Evolutionary conservation across 345 rosid species (phyloP).

Genomic region (Acer campestre): DNA sequence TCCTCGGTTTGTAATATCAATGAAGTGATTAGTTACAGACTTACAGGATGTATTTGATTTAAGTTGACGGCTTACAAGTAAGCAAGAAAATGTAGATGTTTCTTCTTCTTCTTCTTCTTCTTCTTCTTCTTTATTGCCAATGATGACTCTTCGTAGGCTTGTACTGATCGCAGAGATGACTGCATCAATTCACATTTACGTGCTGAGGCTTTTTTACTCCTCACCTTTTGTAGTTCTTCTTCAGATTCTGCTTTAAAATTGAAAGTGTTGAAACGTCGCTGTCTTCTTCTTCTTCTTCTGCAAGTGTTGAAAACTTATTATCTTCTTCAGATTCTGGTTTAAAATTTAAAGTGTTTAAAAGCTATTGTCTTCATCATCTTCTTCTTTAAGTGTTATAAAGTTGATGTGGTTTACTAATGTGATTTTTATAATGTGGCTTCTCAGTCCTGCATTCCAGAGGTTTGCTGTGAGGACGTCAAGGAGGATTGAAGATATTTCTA

Average conservation of each 20-base stretch:
- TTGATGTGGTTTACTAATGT: neutral
- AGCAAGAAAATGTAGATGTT: neutral
- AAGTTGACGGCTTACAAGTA: neutral
- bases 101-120: neutral
- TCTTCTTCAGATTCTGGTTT: neutral
- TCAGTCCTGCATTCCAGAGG: conserved; percentile 82
- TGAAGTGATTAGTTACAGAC: neutral
- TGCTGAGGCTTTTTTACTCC: conserved; percentile 25
- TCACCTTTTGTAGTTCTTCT: neutral
- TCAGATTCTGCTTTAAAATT: neutral
- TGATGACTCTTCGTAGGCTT: conserved; percentile 54
- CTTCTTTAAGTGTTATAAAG: neutral
- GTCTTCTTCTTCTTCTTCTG: neutral
- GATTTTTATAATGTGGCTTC: neutral
- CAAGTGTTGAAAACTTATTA: too few relatives aligned
- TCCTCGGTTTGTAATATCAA: neutral
- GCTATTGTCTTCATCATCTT: neutral
- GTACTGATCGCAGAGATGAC: conserved; percentile 35
- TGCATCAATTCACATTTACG: conserved; percentile 16
- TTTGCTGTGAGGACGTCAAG: conserved; percentile 86
- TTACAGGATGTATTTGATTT: neutral
- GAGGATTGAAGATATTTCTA: conserved; percentile 66
- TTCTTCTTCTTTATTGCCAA: conserved; percentile 14
- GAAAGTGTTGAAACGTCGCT: neutral
- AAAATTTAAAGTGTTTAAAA: neutral